These are phyloP conservation scores for Zostera marina DNA, from an alignment of 116 monocot species.

Conservation along the genomic window DNA sequence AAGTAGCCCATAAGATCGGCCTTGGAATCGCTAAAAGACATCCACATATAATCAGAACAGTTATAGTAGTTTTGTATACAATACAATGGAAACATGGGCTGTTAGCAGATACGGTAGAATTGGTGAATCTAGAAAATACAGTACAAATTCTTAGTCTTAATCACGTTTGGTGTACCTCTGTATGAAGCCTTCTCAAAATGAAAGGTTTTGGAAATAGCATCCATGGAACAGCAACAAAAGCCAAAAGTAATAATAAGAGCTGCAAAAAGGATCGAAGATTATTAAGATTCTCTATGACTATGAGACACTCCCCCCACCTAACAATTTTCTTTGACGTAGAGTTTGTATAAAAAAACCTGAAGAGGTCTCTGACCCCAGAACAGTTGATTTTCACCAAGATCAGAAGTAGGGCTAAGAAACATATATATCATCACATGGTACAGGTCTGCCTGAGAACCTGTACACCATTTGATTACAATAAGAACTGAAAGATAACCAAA, in stretches of 20 bases:
- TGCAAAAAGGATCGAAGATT: slow-evolving; percentile 13
- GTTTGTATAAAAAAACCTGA: slow-evolving; percentile 28
- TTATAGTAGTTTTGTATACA: neutral
- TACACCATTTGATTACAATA: slow-evolving; percentile 94
- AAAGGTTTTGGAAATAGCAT: slow-evolving; percentile 98
- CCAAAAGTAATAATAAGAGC: slow-evolving; percentile 78
- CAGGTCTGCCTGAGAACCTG: slow-evolving; percentile 92
- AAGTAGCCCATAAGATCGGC: slow-evolving; percentile 75
- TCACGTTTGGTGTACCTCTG: slow-evolving; percentile 39
- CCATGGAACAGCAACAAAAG: slow-evolving; percentile 90
- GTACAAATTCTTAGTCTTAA: neutral
- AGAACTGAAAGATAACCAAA: slow-evolving; percentile 96
- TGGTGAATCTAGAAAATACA: too few relatives aligned
- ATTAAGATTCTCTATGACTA: neutral
- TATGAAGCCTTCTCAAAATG: slow-evolving; percentile 70
- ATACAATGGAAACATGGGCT: too few relatives aligned
- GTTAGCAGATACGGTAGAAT: neutral
- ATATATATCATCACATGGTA: slow-evolving; percentile 99
- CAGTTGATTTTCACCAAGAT: slow-evolving; percentile 90
- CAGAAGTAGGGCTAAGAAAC: slow-evolving; percentile 81
- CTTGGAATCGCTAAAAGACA: slow-evolving; percentile 76
- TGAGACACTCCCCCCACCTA: neutral
- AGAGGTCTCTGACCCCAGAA: slow-evolving; percentile 85
- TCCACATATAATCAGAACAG: neutral
- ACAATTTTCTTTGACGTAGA: neutral